Evolutionary conservation across 495 filamentous ascomycete species (phyloP).

Genomic region (Neurospora tetraspora): DNA sequence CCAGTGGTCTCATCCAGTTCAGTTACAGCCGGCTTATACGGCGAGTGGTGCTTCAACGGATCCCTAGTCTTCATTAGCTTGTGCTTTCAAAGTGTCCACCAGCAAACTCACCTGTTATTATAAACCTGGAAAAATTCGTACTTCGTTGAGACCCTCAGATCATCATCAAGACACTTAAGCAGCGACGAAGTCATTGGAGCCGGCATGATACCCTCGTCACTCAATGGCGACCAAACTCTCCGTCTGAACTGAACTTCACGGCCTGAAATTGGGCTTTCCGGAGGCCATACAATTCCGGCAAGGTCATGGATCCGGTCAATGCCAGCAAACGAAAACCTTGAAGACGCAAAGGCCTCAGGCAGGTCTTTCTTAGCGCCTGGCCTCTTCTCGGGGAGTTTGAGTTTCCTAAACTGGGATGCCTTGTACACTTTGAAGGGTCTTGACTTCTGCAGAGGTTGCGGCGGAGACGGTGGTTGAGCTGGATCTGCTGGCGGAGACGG

Average conservation of each 20-base stretch:
- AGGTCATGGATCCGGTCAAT: slow-evolving; percentile 10
- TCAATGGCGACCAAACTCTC: slow-evolving; percentile 18
- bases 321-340: not conserved
- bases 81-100: not conserved
- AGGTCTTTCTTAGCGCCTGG: not conserved
- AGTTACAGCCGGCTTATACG: slow-evolving; percentile 22
- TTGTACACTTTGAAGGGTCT: not conserved
- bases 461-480: not conserved
- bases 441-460: not conserved
- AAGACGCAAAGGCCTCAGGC: not conserved
- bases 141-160: slow-evolving; percentile 24
- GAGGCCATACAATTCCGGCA: slow-evolving; percentile 28
- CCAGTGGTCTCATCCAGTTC: slow-evolving; percentile 18
- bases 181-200: slow-evolving; percentile 21
- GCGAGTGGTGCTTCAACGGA: slow-evolving; percentile 38
- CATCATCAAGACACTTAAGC: slow-evolving; percentile 17
- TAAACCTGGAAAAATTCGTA: slow-evolving; percentile 45
- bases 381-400: not conserved
- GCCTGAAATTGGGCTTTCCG: slow-evolving; percentile 29
- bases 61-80: slow-evolving; percentile 24
- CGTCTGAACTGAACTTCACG: slow-evolving; percentile 21
- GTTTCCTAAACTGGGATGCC: not conserved
- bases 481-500: not conserved
- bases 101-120: slow-evolving; percentile 33
- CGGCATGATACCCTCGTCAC: slow-evolving; percentile 12